Conservation (phyloP, 352 stramenopile genomes). For the Peronospora destructor region DNA sequence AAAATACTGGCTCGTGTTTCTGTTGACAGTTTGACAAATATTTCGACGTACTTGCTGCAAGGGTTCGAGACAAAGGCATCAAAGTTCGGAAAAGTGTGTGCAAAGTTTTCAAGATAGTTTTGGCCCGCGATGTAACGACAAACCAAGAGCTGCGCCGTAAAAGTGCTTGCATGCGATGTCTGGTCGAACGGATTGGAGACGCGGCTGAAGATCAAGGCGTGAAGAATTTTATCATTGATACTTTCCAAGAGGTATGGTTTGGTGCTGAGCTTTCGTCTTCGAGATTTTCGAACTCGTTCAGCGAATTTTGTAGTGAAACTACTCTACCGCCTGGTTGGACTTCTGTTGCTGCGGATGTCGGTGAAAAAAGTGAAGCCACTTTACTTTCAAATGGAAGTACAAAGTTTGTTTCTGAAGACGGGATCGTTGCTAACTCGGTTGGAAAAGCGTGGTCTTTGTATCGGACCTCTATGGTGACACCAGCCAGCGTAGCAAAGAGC, state of each 20-base stretch:
- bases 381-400: slow-evolving; percentile 1
- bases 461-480: slow-evolving; percentile 44
- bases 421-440: slow-evolving; percentile 34
- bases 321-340: slow-evolving; percentile 53
- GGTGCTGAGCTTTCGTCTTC: slow-evolving; percentile 44
- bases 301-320: slow-evolving; percentile 38
- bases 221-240: slow-evolving; percentile 85
- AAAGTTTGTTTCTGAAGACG: slow-evolving; percentile 58
- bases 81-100: slow-evolving; percentile 83
- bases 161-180: slow-evolving; percentile 60
- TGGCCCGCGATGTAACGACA: slow-evolving; percentile 7
- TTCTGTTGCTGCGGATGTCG: slow-evolving; percentile 7
- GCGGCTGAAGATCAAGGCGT: slow-evolving; percentile 56
- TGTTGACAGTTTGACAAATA: slow-evolving; percentile 68
- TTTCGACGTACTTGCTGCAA: slow-evolving; percentile 64
- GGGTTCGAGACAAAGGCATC: slow-evolving; percentile 74
- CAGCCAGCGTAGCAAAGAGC: slow-evolving; percentile 57
- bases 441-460: slow-evolving; percentile 61
- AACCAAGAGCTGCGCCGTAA: slow-evolving; percentile 40
- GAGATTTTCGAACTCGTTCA: slow-evolving; percentile 27
- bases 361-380: slow-evolving; percentile 4
- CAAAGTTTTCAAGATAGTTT: slow-evolving; percentile 65
- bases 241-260: slow-evolving; percentile 85
- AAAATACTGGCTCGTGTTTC: slow-evolving; percentile 1
- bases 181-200: slow-evolving; percentile 76